Base-by-base conservation (phyloP, 176 grass and related monocot species). In the Bonia amplexicaulis region DNA sequence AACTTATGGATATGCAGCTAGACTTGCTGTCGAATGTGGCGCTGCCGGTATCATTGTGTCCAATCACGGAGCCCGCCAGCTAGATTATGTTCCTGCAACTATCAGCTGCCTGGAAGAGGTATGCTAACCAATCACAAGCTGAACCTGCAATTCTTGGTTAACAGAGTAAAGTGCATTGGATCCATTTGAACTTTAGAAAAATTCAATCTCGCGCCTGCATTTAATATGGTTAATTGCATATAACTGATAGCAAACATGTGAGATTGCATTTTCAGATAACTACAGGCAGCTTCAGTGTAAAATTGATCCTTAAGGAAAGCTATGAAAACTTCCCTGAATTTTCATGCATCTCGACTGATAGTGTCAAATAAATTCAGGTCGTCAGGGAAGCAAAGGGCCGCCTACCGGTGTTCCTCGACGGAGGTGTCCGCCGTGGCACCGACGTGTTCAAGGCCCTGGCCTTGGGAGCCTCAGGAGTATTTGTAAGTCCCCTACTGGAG, bases 21-120 rank as follows among this genome's bases (percentile, higher is more conserved):
- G 81, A 47, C 70, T 94, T 54, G 90, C 96, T 44, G 69, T 99
- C 22, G 89, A 96, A 35, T 86, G 72, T 42, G 93, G 93, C 1
- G 90, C 85, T 20, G 85, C 91, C 8, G 96, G 93, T 54, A 96
- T 99, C 72, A 89, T 99, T 7, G 96, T 99, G 64, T 99, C 96
- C 42, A 99, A 99, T 20, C 96, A 99, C 13, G 96, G 96, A 10
- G 96, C 93, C 1, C 93, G 96, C 60, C 96, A 99, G 81, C 88
- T 99, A 12, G 93, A 99, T 66, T 99, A 96, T 48, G 87, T 91
- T n/a, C 93, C 96, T 22, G 96, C 91, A 66, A 96, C 96, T 1
- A 99, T 99, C 83, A 96, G 48, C 82, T 99, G 96, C 76, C 88
- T 96, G 25, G 96, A 99, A 89, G 96, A 99, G 91, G 96, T 91